Base-by-base conservation (phyloP, 768 basidiomycete genomes). In the Podaxis carcinomalis region DNA sequence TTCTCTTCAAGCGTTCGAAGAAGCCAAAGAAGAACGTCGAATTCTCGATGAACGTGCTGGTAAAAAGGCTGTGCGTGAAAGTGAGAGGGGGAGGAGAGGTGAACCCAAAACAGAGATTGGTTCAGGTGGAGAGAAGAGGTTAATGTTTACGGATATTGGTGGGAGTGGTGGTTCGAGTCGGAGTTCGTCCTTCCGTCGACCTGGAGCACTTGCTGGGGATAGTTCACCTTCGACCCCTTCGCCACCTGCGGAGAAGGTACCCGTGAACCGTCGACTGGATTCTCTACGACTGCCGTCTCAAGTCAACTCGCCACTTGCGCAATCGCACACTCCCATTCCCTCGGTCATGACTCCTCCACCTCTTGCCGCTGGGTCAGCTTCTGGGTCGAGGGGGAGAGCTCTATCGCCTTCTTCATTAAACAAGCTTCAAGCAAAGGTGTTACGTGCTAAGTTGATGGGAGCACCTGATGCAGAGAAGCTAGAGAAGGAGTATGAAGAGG, bases 341-440 rank as follows among this genome's bases (percentile, higher is more conserved):
- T 88, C 88, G 1, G 95, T 95, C 5, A 87, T 98, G 82, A 90
- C 93, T 0, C 95, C 95, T 1, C 79, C 83, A 11, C 63, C 71
- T 7, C 56, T 62, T 28, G 70, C 65, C 35, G 69, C 69, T 62
- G 68, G 70, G 36, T 71, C 75, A 7, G 70, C 66, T 37, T 69
- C 69, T 62, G 68, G 70, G 32, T 70, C 75, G 7, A 76, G 70
- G 25, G 56, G 71, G 1, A 79, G 87, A 4, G 80, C 80, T 0
- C 68, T 91, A 58, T 90, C 90, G 0, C 87, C 88, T 2, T 88
- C 89, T 1, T 91, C 90, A 14, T 76, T 98, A 50, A 98, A 99
- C 72, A 90, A 87, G 68, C 74, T 99, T 1, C 96, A 99, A 72
- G 96, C 96, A 3, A 89, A 89, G 66, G 95, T 97, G 1, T 77